phyloP scores from a whole-genome alignment of 176 grass and related monocot species.

The Cenchrus fungigraminus region DNA sequence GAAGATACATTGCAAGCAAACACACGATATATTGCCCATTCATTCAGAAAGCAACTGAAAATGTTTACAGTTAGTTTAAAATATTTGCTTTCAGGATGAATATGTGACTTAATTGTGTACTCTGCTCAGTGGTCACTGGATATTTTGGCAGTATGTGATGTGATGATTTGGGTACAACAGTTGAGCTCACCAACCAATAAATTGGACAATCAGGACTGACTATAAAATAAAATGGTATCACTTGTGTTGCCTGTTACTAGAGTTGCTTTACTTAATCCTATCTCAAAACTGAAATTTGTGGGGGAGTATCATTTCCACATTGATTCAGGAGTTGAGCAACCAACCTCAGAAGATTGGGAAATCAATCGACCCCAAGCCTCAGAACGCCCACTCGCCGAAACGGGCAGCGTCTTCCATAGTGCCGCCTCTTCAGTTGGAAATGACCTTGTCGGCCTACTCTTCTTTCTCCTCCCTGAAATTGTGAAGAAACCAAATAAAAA shows the following conservation, averaged over 20 bases:
- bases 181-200: neutral
- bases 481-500: neutral
- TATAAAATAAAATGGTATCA: neutral
- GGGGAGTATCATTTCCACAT: neutral
- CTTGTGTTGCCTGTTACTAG: neutral
- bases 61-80: too few species aligned
- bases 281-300: neutral
- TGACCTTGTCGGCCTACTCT: neutral
- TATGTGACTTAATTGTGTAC: neutral
- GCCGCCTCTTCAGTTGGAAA: neutral
- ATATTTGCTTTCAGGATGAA: too few species aligned
- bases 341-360: conserved; percentile 55
- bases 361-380: conserved; percentile 55
- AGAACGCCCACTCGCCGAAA: neutral
- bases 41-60: too few species aligned
- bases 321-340: neutral
- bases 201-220: neutral
- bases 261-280: neutral
- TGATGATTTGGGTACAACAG: neutral
- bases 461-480: conserved; percentile 45
- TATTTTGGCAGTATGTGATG: neutral
- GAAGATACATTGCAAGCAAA: neutral
- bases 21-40: neutral
- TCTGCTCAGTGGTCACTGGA: neutral
- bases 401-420: conserved; percentile 7